Conservation (phyloP, 2,329 filamentous ascomycete species). For the Fusarium beomiforme region DNA sequence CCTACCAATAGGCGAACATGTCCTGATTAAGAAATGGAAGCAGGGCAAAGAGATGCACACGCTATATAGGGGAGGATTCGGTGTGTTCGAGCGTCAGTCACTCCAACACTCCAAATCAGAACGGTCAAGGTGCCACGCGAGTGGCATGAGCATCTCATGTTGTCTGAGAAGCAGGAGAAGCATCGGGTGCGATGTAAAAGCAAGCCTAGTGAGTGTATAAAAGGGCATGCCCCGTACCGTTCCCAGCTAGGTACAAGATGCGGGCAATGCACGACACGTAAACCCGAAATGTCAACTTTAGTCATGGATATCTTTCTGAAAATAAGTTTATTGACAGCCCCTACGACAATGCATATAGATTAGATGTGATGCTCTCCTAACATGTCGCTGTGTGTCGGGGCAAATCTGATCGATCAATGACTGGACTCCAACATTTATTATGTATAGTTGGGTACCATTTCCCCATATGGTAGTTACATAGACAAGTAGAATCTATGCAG, state of each 20-base stretch:
- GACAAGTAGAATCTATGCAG: not conserved
- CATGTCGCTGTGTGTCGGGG: not conserved
- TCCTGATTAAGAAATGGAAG: too few relatives aligned
- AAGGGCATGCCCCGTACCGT: not conserved
- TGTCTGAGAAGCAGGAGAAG: not conserved
- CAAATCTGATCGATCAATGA: not conserved
- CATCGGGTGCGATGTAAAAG: not conserved
- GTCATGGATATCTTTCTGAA: not conserved
- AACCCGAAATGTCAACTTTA: not conserved
- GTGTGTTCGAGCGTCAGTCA: not conserved
- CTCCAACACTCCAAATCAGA: not conserved
- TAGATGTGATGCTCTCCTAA: not conserved
- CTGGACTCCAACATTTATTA: not conserved
- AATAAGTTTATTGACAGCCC: not conserved
- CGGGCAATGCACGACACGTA: not conserved
- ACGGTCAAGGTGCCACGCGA: not conserved
- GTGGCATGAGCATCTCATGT: not conserved
- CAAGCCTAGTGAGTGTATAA: not conserved
- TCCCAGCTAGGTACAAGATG: not conserved
- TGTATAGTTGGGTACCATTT: not conserved
- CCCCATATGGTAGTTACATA: not conserved
- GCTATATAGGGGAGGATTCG: too few relatives aligned
- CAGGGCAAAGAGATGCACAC: too few relatives aligned
- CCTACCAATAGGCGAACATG: too few relatives aligned
- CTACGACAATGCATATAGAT: not conserved